A percentile compares a stretch with the other conserved stretches of the same genome.
Evolutionary conservation across 139 green algal species (phyloP).

Genomic region (Chlorella sp.): DNA sequence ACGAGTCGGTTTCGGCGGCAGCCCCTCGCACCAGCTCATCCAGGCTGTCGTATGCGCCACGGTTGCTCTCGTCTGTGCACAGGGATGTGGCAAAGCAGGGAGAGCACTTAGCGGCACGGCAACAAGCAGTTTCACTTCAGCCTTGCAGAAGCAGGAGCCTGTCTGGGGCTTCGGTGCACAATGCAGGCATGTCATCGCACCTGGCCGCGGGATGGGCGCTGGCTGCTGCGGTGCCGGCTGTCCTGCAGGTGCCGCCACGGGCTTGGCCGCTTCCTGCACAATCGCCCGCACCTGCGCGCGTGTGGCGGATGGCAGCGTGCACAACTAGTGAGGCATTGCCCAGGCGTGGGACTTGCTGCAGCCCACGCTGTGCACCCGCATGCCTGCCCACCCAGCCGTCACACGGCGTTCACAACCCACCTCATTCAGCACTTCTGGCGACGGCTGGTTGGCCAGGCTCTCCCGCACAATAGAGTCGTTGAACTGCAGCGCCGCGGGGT

Average conservation of each 20-base stretch:
- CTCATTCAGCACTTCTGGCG: conserved; percentile 8
- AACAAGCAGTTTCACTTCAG: too few relatives aligned
- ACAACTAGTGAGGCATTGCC: too few relatives aligned
- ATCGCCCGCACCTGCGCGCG: conserved; percentile 3
- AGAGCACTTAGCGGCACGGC: too few relatives aligned
- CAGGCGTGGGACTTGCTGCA: too few relatives aligned
- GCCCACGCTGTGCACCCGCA: too few relatives aligned
- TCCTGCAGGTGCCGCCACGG: not conserved
- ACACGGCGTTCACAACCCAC: too few relatives aligned
- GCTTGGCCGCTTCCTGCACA: not conserved
- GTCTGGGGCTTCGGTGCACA: too few relatives aligned
- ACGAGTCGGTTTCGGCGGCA: not conserved
- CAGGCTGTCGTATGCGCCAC: not conserved
- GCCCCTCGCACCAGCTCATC: not conserved
- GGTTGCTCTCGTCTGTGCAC: not conserved
- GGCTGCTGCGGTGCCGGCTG: not conserved
- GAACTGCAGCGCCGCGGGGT: conserved; percentile 35
- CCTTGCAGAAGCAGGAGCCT: too few relatives aligned
- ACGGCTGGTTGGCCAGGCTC: conserved; percentile 23
- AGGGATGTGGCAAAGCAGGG: not conserved
- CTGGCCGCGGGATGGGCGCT: not conserved
- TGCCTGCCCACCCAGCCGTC: too few relatives aligned
- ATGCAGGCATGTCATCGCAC: too few relatives aligned
- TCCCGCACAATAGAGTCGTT: conserved; percentile 45
- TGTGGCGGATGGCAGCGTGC: too few relatives aligned